Evolutionary conservation across 352 stramenopile genomes (phyloP), one percentile per base, ranked within the genome.

Genomic region (Pythium dissotocum): DNA sequence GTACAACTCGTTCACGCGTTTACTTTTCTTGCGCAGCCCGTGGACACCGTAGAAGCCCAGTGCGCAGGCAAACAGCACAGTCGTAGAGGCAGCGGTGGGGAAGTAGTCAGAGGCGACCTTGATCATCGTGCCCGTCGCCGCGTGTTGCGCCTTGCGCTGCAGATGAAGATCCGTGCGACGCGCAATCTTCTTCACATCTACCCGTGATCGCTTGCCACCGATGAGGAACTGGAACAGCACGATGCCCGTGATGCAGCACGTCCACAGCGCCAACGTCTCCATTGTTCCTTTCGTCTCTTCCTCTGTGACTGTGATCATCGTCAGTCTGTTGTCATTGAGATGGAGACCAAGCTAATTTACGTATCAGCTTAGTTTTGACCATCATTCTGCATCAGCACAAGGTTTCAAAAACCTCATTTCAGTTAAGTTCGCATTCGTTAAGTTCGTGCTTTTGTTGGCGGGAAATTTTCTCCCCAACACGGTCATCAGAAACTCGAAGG

Each of bases 91-190:
- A n/a, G 12, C 18, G 13, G 42, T 18, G 8, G 65, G 58, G 44
- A 87, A 81, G 33, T 68, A 66, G 32, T 61, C 52, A 13, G 72
- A 72, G 2, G 72, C 79, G 2, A 35, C 63, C 65, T 83, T 82
- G 58, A 88, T 87, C 70, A 88, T 77, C 1, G 60, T 58, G 0
- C 82, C 82, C 28, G 82, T 85, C 52, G 73, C 35, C 12, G 74
- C 35, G 61, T 90, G 82, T 67, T 90, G 82, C 56, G 77, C 36
- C 32, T 85, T 86, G 30, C 82, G 82, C 44, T 76, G 73, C 18
- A 81, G 30, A 63, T 90, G 79, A 35, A 87, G 64, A 30, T 87
- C 79, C 21, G 53, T 58, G 9, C 80, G 80, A 33, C 14, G n/a
- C 24, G 65, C 51, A 18, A 66, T 40, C 52, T 3, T 10, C 10